Conservation (phyloP, 768 basidiomycete species). For the Panaeolus papilionaceus region DNA sequence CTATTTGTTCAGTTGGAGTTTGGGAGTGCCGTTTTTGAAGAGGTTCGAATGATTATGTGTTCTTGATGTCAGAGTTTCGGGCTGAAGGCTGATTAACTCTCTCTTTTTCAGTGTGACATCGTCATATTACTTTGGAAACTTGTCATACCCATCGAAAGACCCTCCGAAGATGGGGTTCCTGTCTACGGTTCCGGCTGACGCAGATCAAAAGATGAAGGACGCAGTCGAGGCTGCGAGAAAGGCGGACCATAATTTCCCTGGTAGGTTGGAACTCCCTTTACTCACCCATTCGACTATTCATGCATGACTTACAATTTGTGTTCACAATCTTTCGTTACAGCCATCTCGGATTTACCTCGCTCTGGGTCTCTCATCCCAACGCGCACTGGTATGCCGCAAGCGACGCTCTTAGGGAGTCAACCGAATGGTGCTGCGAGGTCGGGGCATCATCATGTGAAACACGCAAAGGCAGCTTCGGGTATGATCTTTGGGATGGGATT, state of each 20-base stretch:
- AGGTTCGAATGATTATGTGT: constrained; percentile 48
- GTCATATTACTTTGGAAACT: constrained; percentile 76
- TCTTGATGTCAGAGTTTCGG: neutral
- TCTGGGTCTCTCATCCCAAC: neutral
- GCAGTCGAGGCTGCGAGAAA: constrained; percentile 35
- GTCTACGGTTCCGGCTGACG: constrained; percentile 70
- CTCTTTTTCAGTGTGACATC: constrained; percentile 56
- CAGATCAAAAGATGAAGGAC: constrained; percentile 40
- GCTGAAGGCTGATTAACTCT: neutral
- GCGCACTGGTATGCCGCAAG: constrained; percentile 2
- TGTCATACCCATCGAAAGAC: constrained; percentile 70
- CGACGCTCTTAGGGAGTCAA: neutral
- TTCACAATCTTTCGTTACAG: neutral
- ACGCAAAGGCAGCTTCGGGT: neutral
- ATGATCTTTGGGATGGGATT: constrained; percentile 3
- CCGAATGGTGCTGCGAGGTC: constrained; percentile 3
- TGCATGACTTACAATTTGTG: neutral
- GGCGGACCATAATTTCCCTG: constrained; percentile 41
- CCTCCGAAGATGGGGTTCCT: constrained; percentile 73
- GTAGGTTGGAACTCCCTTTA: constrained; percentile 28
- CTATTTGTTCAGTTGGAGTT: constrained; percentile 78
- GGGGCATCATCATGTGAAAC: neutral
- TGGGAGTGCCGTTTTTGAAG: constrained; percentile 80
- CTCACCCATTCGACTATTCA: neutral
- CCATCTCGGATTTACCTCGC: neutral